phyloP scores from a whole-genome alignment of 805 yeast genomes.

The Hanseniaspora vineae region DNA sequence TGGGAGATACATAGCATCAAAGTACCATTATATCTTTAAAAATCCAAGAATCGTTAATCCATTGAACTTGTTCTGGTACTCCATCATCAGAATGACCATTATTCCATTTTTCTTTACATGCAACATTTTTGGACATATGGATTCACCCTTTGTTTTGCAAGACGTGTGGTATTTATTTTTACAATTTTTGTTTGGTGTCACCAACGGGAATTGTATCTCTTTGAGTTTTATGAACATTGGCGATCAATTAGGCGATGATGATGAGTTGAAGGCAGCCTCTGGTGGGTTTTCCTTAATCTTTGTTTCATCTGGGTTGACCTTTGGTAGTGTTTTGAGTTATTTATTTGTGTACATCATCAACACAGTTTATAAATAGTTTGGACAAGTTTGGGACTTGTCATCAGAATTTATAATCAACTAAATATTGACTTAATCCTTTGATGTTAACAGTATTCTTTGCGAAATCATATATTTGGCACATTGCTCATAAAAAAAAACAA shows the following conservation, averaged over 20 bases:
- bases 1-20: constrained; percentile 60
- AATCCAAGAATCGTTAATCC: constrained; percentile 12
- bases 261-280: constrained; percentile 74
- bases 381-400: too few relatives aligned
- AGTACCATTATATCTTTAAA: constrained; percentile 9
- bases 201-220: constrained; percentile 79
- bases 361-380: background rate
- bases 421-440: too few relatives aligned
- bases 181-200: constrained; percentile 71
- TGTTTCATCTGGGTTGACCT: constrained; percentile 62
- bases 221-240: constrained; percentile 71
- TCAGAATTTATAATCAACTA: too few relatives aligned
- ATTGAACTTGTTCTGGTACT: constrained; percentile 34
- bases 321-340: constrained; percentile 71
- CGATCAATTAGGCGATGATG: constrained; percentile 36
- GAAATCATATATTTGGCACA: too few relatives aligned
- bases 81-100: constrained; percentile 42
- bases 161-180: constrained; percentile 56
- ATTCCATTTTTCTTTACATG: constrained; percentile 57
- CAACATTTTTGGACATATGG: constrained; percentile 27
- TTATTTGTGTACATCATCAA: constrained; percentile 32
- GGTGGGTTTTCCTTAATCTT: constrained; percentile 85
- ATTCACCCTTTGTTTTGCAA: constrained; percentile 5
- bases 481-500: too few relatives aligned
- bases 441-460: too few relatives aligned